Base-by-base conservation (phyloP, 2,329 filamentous ascomycete genomes). In the Penicillium hesseltinei region DNA sequence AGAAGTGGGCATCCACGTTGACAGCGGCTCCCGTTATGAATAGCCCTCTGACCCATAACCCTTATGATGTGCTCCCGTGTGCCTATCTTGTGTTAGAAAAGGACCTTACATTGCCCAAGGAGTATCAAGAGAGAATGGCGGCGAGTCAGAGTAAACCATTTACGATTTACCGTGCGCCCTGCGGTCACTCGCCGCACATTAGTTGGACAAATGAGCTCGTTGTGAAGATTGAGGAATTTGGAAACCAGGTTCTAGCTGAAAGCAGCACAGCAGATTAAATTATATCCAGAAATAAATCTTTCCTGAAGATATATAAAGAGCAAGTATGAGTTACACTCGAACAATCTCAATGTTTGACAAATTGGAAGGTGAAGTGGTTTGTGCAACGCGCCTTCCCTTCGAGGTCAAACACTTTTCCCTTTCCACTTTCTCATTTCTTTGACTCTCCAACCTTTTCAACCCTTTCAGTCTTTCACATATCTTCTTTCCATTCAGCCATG, bases 91-190 rank as follows among this genome's bases (percentile, higher is more conserved):
- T 75, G 0, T 38, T 71, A 1, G 70, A 73, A 23, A 54, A 61
- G 0, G 73, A 74, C 50, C 10, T 48, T n/a, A 68, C 59, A 2
- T 35, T 75, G n/a, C 65, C 69, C 0, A 65, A 64, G 46, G 67
- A 65, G 10, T 73, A 72, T 38, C 70, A 74, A 15, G 69, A 75
- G 44, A 52, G 48, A 0, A 75, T 75, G 71, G 61, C 66, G 2
- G 62, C 62, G 1, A 39, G 62, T 3, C 71, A 73, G 33, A 54
- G 27, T 8, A 42, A 63, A 40, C 44, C 51, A 0, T 71, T 73
- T 40, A 70, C 58, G 0, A 42, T 70, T 2, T 73, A 71, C 51
- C 49, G 42, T 21, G 67, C 63, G 0, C 56, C 65, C 0, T 46
- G 68, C 7, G 69, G 70, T 4, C 72, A 74, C 51, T 73, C 68